phyloP scores from a whole-genome alignment of 371 early-diverging fungal genomes.

The Gilbertella persicaria region DNA sequence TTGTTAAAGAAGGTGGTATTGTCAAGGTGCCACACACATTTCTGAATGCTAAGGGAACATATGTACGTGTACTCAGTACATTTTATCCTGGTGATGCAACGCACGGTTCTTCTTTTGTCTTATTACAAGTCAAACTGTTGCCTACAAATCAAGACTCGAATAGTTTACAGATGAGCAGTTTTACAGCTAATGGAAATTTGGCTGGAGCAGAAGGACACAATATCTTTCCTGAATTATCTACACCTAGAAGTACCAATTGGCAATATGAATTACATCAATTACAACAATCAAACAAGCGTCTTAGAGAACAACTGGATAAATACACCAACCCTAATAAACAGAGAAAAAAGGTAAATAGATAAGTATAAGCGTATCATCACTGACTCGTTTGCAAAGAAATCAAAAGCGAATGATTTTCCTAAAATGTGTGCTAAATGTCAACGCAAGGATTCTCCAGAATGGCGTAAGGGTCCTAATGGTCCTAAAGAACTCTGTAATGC shows the following conservation, averaged over 20 bases:
- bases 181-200: not conserved
- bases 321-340: conserved; percentile 15
- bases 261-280: conserved; percentile 49
- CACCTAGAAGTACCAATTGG: conserved; percentile 37
- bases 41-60: conserved; percentile 42
- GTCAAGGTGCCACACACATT: conserved; percentile 33
- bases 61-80: conserved; percentile 33
- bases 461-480: conserved; percentile 81
- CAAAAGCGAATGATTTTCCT: conserved; percentile 13
- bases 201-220: conserved; percentile 14
- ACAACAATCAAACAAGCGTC: conserved; percentile 26
- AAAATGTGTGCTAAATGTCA: conserved; percentile 60
- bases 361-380: not conserved
- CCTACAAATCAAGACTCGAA: not conserved
- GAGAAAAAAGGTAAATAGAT: conserved; percentile 20
- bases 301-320: conserved; percentile 36
- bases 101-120: conserved; percentile 25
- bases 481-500: conserved; percentile 85
- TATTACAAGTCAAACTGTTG: conserved; percentile 26
- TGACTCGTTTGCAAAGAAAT: conserved; percentile 4
- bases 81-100: conserved; percentile 44
- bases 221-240: conserved; percentile 33
- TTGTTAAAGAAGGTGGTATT: conserved; percentile 28
- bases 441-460: conserved; percentile 76
- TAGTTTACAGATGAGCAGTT: not conserved